Conservation (phyloP, 805 yeast species). For the Monosporozyma servazzii region DNA sequence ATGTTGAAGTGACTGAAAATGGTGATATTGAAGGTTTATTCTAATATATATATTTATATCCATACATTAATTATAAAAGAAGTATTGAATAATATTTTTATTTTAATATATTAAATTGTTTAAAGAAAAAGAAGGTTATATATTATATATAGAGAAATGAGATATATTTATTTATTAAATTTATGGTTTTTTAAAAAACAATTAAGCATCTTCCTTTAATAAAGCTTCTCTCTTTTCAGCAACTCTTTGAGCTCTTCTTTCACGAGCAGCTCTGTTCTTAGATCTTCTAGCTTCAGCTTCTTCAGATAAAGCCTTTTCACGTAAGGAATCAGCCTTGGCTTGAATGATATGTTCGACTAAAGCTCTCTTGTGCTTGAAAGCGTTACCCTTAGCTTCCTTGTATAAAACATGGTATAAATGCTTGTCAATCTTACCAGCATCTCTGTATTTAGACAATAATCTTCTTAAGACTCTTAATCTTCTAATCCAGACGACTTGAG, state of each 20-base stretch:
- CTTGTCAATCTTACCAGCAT: conserved; percentile 98
- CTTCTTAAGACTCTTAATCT: conserved; percentile 99
- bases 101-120: conserved; percentile 1
- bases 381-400: conserved; percentile 98
- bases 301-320: conserved; percentile 96
- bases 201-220: conserved; percentile 56
- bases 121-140: conserved; percentile 1
- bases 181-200: conserved; percentile 1
- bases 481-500: conserved; percentile 98
- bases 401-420: conserved; percentile 96
- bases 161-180: not conserved
- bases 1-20: conserved; percentile 80
- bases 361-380: conserved; percentile 99
- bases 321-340: conserved; percentile 99
- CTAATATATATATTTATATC: conserved; percentile 31
- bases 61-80: not conserved
- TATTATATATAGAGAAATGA: not conserved
- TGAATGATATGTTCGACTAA: conserved; percentile 98
- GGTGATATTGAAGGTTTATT: conserved; percentile 94
- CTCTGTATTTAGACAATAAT: conserved; percentile 96
- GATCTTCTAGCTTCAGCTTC: conserved; percentile 99
- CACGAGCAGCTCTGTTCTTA: conserved; percentile 98
- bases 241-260: conserved; percentile 94
- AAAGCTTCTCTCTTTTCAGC: conserved; percentile 97
- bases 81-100: not conserved